Conservation (phyloP, 306 rosid genomes). For the Gastrolobium villosum region DNA sequence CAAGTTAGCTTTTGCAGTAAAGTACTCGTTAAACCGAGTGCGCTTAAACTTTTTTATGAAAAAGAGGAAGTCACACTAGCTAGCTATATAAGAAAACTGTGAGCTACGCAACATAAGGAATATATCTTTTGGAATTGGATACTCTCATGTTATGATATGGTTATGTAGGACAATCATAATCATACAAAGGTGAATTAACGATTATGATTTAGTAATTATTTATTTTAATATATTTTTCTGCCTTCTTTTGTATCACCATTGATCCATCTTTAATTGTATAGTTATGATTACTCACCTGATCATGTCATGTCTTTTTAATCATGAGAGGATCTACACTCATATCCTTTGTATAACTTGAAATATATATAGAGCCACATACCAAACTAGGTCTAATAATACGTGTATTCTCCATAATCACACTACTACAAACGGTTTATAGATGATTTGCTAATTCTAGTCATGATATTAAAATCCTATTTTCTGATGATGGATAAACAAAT, state of each 20-base stretch:
- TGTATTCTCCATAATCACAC: neutral
- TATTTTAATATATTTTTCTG: too few relatives aligned
- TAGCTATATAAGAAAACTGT: conserved; percentile 47
- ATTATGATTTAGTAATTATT: too few relatives aligned
- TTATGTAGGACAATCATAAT: too few relatives aligned
- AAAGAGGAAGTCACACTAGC: conserved; percentile 51
- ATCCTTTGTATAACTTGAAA: too few relatives aligned
- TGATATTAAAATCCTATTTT: conserved; percentile 21
- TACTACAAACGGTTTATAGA: neutral
- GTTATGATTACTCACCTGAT: too few relatives aligned
- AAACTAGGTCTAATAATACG: conserved; percentile 19
- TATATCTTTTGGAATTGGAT: conserved; percentile 55
- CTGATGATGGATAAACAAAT: neutral
- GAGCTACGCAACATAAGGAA: conserved; percentile 45
- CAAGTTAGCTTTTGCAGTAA: conserved; percentile 50
- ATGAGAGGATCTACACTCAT: too few relatives aligned
- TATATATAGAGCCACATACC: conserved; percentile 34
- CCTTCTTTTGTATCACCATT: too few relatives aligned
- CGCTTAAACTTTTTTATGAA: conserved; percentile 47
- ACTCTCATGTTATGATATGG: too few relatives aligned
- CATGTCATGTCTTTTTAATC: too few relatives aligned
- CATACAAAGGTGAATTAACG: too few relatives aligned
- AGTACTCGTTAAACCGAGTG: conserved; percentile 44
- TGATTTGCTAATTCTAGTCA: conserved; percentile 33
- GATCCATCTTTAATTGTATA: too few relatives aligned